Conservation (phyloP, 768 basidiomycete genomes). For the Lyophyllum atratum region DNA sequence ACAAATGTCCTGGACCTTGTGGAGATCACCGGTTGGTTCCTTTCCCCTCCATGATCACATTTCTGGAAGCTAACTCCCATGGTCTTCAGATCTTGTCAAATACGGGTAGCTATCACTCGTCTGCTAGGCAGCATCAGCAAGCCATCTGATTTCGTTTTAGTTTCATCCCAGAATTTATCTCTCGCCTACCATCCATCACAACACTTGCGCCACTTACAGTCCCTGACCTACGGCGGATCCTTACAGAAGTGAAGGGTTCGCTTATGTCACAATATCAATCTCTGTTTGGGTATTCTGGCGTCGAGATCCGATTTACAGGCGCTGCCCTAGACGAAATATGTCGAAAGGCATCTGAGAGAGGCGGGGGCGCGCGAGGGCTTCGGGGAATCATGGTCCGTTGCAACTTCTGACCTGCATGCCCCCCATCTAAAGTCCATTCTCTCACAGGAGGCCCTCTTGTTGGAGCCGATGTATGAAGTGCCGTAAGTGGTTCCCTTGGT, state of each 20-base stretch:
- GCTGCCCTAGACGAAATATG: conserved; percentile 83
- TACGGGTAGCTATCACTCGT: conserved; percentile 56
- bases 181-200: conserved; percentile 90
- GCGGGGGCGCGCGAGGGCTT: conserved; percentile 89
- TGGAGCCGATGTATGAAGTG: conserved; percentile 93
- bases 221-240: conserved; percentile 82
- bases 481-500: conserved; percentile 58
- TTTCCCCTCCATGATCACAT: neutral
- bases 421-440: conserved; percentile 1
- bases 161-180: conserved; percentile 95
- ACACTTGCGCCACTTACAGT: conserved; percentile 79
- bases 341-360: conserved; percentile 71
- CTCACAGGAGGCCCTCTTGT: conserved; percentile 69
- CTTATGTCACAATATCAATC: conserved; percentile 88
- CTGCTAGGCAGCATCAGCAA: neutral
- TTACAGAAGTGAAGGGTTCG: conserved; percentile 91
- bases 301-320: conserved; percentile 85
- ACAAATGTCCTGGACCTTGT: conserved; percentile 64
- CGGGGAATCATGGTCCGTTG: conserved; percentile 77
- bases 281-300: conserved; percentile 80
- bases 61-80: neutral
- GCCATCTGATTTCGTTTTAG: conserved; percentile 33
- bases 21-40: conserved; percentile 62
- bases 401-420: neutral
- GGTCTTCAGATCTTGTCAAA: conserved; percentile 68